Conservation (phyloP, 352 stramenopile species). For the Phytophthora vignae region DNA sequence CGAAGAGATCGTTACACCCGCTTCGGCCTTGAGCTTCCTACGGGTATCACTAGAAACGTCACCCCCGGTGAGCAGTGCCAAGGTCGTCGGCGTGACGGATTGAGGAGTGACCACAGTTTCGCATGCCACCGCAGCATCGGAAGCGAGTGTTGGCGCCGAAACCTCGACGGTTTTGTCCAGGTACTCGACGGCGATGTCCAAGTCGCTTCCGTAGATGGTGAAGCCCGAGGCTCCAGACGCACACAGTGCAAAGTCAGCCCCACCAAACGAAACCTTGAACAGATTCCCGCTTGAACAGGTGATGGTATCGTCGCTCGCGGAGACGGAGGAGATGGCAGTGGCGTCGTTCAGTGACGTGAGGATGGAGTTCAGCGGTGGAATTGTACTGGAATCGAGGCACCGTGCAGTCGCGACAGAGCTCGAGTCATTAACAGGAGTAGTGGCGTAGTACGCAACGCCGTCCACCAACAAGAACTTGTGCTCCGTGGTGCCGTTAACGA, state of each 20-base stretch:
- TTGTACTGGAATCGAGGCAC: background rate
- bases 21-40: slow-evolving; percentile 13
- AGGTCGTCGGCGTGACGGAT: slow-evolving; percentile 10
- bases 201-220: slow-evolving; percentile 15
- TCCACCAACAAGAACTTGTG: slow-evolving; percentile 30
- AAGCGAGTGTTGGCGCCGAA: slow-evolving; percentile 10
- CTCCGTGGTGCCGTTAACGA: slow-evolving; percentile 20
- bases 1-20: slow-evolving; percentile 3
- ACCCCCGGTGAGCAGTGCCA: slow-evolving; percentile 21
- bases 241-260: slow-evolving; percentile 26
- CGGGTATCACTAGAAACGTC: background rate
- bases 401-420: background rate
- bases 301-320: slow-evolving; percentile 4
- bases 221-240: background rate
- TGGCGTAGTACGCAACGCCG: slow-evolving; percentile 28
- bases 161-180: slow-evolving; percentile 14
- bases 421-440: slow-evolving; percentile 6
- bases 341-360: slow-evolving; percentile 9
- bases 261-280: slow-evolving; percentile 23
- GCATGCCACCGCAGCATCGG: slow-evolving; percentile 6
- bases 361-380: slow-evolving; percentile 28
- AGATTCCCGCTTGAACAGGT: slow-evolving; percentile 22
- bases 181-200: slow-evolving; percentile 14
- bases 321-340: slow-evolving; percentile 8
- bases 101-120: slow-evolving; percentile 17